Conservation (phyloP, 805 yeast genomes). For the Teunomyces tritomae region DNA sequence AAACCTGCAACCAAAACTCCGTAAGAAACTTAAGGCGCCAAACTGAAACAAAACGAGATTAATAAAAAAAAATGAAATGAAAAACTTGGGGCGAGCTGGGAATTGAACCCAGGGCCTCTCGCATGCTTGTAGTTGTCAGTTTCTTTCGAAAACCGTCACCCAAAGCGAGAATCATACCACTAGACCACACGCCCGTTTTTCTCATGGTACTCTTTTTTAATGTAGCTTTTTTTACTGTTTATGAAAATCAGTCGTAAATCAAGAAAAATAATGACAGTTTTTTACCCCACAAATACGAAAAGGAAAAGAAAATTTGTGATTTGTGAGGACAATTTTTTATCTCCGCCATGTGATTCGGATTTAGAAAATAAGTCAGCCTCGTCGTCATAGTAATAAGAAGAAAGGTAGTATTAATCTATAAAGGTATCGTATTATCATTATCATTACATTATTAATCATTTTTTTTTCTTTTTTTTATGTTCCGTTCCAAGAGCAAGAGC, state of each 20-base stretch:
- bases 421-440: neutral
- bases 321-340: no score
- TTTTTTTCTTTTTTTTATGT: neutral
- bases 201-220: neutral
- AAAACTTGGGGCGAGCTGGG: conserved; percentile 44
- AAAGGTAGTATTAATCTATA: neutral
- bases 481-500: neutral
- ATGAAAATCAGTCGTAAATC: neutral
- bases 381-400: neutral
- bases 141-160: conserved; percentile 3
- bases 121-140: conserved; percentile 27
- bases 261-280: neutral
- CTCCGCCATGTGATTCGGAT: no score
- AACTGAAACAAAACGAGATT: neutral
- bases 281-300: no score
- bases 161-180: conserved; percentile 28
- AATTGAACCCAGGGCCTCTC: conserved; percentile 66
- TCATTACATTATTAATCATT: neutral
- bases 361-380: no score
- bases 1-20: neutral
- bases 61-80: neutral
- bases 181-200: conserved; percentile 22
- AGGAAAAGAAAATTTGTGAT: no score
- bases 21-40: neutral
- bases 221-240: no score